Evolutionary conservation across 495 filamentous ascomycete genomes (phyloP).

Genomic region (Copromyces sp.): DNA sequence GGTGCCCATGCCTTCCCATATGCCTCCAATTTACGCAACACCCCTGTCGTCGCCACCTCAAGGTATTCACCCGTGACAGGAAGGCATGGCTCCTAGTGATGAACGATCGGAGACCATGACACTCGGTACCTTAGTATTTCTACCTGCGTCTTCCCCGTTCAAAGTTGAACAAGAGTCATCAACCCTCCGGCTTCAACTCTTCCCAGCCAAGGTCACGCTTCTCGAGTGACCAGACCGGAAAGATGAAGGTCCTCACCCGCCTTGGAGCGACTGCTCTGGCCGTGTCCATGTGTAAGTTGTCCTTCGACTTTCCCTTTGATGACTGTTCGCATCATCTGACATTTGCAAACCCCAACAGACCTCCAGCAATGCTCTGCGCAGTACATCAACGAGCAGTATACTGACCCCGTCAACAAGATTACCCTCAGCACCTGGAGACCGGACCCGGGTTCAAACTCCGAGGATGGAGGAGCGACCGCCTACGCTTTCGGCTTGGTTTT

Average conservation of each 20-base stretch:
- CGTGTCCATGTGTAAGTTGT: constrained; percentile 21
- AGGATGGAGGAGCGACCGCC: constrained; percentile 11
- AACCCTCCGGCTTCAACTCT: constrained; percentile 6
- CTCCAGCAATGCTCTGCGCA: constrained; percentile 18
- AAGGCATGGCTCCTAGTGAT: background rate
- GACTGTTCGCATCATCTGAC: constrained; percentile 5
- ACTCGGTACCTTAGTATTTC: background rate
- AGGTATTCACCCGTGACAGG: background rate
- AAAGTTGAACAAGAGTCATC: background rate
- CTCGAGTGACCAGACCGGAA: constrained; percentile 9
- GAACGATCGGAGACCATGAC: background rate
- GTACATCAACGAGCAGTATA: constrained; percentile 20
- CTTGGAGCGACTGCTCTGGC: constrained; percentile 17
- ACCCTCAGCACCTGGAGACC: constrained; percentile 32
- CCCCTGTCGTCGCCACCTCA: constrained; percentile 16
- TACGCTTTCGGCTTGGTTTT: constrained; percentile 47
- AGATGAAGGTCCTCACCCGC: constrained; percentile 23
- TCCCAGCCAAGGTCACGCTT: background rate
- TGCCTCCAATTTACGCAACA: constrained; percentile 16
- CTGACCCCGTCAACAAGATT: constrained; percentile 32
- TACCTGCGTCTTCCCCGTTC: background rate
- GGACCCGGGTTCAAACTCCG: constrained; percentile 8
- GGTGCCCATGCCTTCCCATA: constrained; percentile 17
- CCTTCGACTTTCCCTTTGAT: background rate
- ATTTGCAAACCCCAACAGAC: constrained; percentile 1